phyloP scores from a whole-genome alignment of 2,329 filamentous ascomycete genomes.

The Cytospora piceae region DNA sequence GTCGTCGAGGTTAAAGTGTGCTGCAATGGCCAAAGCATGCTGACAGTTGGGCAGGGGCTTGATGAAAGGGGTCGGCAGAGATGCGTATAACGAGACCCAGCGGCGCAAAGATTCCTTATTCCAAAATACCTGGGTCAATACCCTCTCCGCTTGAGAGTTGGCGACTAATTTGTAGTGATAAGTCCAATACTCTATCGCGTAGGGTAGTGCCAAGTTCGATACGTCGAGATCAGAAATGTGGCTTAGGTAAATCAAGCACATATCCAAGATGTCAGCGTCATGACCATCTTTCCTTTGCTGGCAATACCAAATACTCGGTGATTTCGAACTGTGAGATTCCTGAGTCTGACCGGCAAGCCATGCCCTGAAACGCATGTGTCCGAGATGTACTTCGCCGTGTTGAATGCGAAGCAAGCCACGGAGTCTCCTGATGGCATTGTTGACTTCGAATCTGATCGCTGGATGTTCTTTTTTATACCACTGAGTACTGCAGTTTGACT shows the following conservation, averaged over 20 bases:
- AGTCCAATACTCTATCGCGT: background rate
- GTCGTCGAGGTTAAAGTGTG: constrained; percentile 2
- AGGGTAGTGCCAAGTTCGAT: background rate
- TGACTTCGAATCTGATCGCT: background rate
- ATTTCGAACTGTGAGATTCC: background rate
- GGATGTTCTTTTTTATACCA: background rate
- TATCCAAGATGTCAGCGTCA: background rate
- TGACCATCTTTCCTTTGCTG: background rate
- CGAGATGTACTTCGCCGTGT: constrained; percentile 9
- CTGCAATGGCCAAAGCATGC: background rate
- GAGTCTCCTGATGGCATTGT: background rate
- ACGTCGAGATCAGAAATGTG: background rate
- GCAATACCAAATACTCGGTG: background rate
- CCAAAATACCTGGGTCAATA: background rate
- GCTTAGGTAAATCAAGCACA: background rate
- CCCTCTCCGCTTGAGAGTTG: background rate
- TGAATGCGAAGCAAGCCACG: background rate
- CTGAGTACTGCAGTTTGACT: background rate
- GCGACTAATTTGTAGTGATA: background rate
- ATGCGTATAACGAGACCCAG: background rate
- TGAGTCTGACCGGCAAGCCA: background rate
- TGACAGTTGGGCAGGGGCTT: background rate
- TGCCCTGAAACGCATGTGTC: background rate
- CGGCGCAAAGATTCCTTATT: background rate
- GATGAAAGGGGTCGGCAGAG: background rate